phyloP scores from a whole-genome alignment of 257 asterid species.

The Coffea canephora region DNA sequence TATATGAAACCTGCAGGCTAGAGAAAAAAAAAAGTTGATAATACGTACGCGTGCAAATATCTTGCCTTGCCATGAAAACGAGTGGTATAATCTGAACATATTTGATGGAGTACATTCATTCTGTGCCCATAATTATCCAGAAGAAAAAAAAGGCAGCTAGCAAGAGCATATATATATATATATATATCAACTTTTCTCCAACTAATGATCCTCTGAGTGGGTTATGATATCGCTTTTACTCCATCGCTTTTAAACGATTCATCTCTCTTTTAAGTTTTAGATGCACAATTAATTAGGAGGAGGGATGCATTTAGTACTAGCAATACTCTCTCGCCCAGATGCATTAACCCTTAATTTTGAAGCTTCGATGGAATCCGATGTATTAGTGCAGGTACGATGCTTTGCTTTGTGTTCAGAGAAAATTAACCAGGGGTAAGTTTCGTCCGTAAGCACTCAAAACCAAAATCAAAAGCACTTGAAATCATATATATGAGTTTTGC shows the following conservation, averaged over 20 bases:
- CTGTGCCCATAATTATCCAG: background rate
- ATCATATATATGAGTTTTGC: background rate
- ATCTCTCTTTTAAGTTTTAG: no score
- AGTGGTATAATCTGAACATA: background rate
- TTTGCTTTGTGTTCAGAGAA: no score
- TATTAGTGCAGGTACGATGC: no score
- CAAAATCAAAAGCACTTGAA: no score
- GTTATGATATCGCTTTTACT: conserved; percentile 9
- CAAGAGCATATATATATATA: background rate
- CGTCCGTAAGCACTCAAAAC: no score
- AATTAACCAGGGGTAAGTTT: no score
- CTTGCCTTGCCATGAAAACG: background rate
- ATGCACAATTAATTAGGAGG: no score
- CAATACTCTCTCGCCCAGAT: no score
- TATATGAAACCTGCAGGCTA: no score
- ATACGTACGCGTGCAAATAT: background rate
- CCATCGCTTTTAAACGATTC: background rate
- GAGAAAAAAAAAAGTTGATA: background rate
- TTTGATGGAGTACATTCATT: background rate
- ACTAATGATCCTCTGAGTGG: background rate
- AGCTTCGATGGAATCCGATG: no score
- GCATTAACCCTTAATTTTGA: no score
- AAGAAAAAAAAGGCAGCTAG: background rate
- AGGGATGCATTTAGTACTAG: no score
- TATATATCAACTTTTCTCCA: background rate